Conservation (phyloP, 371 early-diverging fungal genomes). For the Mucor plumbeus region DNA sequence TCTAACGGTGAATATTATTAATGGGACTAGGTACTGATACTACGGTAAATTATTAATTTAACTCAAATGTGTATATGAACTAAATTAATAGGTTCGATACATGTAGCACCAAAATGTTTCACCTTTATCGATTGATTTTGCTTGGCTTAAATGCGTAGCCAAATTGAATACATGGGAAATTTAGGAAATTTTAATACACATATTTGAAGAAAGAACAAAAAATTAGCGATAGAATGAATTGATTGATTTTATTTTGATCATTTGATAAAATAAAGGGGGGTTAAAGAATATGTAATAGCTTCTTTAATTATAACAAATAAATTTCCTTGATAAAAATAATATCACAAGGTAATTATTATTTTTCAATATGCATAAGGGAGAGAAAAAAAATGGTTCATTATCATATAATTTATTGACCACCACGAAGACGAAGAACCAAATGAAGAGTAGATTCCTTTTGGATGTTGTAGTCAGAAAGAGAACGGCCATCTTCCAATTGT, state of each 20-base stretch:
- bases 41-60: no score
- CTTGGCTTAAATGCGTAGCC: no score
- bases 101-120: no score
- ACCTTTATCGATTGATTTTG: no score
- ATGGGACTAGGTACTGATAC: no score
- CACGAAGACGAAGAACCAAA: slow-evolving; percentile 95
- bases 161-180: no score
- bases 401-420: slow-evolving; percentile 66
- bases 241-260: slow-evolving; percentile 1
- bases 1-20: no score
- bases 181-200: neutral
- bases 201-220: neutral
- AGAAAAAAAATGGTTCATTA: slow-evolving; percentile 59
- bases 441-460: slow-evolving; percentile 97
- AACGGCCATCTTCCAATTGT: slow-evolving; percentile 97
- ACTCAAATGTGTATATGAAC: no score
- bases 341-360: slow-evolving; percentile 94
- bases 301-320: slow-evolving; percentile 28
- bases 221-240: slow-evolving; percentile 1
- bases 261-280: neutral
- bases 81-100: no score
- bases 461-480: slow-evolving; percentile 82
- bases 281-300: neutral
- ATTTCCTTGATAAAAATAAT: slow-evolving; percentile 85
- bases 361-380: slow-evolving; percentile 78